Conservation (phyloP, 2,329 filamentous ascomycete species). For the Exutisphaerella laricina region DNA sequence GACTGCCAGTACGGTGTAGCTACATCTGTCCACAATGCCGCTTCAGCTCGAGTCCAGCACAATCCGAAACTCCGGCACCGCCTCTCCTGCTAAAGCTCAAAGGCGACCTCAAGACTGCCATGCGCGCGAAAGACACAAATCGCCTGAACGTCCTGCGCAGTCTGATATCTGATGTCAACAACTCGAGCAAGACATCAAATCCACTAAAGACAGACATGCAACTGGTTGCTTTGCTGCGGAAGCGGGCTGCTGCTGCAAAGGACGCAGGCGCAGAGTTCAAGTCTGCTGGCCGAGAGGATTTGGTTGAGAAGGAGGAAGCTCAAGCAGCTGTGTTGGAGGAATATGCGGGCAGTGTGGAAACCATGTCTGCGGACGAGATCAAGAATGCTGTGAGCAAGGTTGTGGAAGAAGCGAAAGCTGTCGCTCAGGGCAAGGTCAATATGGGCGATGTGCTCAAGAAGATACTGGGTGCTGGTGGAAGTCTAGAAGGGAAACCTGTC, state of each 20-base stretch:
- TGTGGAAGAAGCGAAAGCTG: slow-evolving; percentile 45
- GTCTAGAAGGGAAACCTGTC: slow-evolving; percentile 58
- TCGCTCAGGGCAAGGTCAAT: slow-evolving; percentile 43
- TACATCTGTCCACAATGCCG: slow-evolving; percentile 27
- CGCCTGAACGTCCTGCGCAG: slow-evolving; percentile 64
- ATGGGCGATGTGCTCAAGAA: slow-evolving; percentile 61
- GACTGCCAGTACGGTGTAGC: slow-evolving; percentile 8
- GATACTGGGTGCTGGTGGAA: slow-evolving; percentile 46
- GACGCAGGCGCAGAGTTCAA: slow-evolving; percentile 61
- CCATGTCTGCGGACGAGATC: slow-evolving; percentile 55
- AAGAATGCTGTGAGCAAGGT: slow-evolving; percentile 48
- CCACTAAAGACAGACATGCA: slow-evolving; percentile 68
- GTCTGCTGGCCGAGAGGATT: slow-evolving; percentile 58
- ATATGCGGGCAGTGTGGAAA: slow-evolving; percentile 57
- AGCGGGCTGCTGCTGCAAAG: slow-evolving; percentile 53
- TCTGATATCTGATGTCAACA: slow-evolving; percentile 64
- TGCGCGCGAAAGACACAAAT: slow-evolving; percentile 47
- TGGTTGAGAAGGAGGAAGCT: slow-evolving; percentile 63
- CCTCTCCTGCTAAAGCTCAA: slow-evolving; percentile 42
- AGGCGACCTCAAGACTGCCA: slow-evolving; percentile 43
- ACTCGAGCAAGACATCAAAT: slow-evolving; percentile 65
- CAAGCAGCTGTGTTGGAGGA: slow-evolving; percentile 62
- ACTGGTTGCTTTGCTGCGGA: slow-evolving; percentile 62
- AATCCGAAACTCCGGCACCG: slow-evolving; percentile 27
- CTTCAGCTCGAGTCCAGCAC: slow-evolving; percentile 21